Evolutionary conservation across 495 filamentous ascomycete genomes (phyloP), one percentile per base, ranked within the genome.

Genomic region (Pyrenopolyporus hunteri): DNA sequence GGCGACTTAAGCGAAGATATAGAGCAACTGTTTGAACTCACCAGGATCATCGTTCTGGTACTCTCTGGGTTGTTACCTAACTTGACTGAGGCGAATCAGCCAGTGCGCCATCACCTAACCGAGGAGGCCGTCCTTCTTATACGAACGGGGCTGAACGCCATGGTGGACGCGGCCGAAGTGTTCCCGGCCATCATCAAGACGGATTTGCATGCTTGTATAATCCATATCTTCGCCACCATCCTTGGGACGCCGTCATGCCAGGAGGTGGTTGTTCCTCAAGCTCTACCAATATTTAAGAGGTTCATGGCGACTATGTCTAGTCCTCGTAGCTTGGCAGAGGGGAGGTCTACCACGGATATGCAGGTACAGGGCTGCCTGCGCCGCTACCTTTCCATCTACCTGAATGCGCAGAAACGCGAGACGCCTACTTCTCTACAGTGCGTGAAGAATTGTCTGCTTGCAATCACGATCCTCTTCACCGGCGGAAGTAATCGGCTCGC

Each of bases 111-210:
- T 56, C 83, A 86, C 47, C 81, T 91, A 64, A 86, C 85, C 1
- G 92, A 97, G 54, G 95, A 98, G 70, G 88, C 91, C 4, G 79
- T 93, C 19, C 76, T 87, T 1, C 83, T 98, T n/a, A 84, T 96
- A 39, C 85, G 85, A 25, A 82, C 88, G 1, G 84, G 92, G 2
- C 81, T 99, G 13, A 86, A 91, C 61, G 89, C 95, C 7, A 83
- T 99, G 1, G 94, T 97, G 0, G 91, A 97, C 63, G 91, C 93
- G 1, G 91, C 95, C 6, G 89, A 93, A 42, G 91, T 97, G 11
- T 99, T 99, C 75, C 94, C 94, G 0, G 86, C 89, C 0, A 90
- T 99, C 62, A 99, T 99, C 76, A 92, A 92, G 72, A 92, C 92
- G 43, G 94, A 99, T 71, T 83, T 99, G 7, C 91, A 99, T 71